Evolutionary conservation across 768 basidiomycete genomes (phyloP), one percentile per base, ranked within the genome.

Genomic region (Russula sp.): DNA sequence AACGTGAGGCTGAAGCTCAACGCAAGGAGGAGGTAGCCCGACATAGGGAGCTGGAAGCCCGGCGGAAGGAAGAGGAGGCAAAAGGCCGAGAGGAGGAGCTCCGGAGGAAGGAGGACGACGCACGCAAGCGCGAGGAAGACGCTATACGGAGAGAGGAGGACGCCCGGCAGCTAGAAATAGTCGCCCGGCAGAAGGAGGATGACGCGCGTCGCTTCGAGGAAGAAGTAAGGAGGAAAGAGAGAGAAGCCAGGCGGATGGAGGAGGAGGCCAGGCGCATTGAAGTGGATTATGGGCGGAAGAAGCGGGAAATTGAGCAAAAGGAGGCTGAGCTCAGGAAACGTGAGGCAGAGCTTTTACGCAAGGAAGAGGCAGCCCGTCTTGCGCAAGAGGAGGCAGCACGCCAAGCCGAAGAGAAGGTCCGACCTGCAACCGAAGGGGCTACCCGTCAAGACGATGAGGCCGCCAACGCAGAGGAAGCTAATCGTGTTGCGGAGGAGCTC

Each of bases 81-180:
- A 67, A 51, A 45, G 61, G 42, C 48, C 73, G 70, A 6, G 73
- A 75, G 49, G 70, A 72, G 60, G 72, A 72, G n/a, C 66, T 71
- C 9, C 67, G 52, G 58, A 61, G 55, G 55, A 68, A 62, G 44
- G 75, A 77, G 58, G 74, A 73, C 40, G 73, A 74, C 6, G 61
- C 74, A 39, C 72, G 68, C 64, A 73, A 61, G 67, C 75, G 69
- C 52, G 77, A 73, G 32, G 77, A 77, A 18, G 79, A 79, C 35
- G 69, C 73, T 1, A 68, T 61, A 57, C 69, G 70, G 31, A 61
- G 60, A 47, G 71, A 71, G 55, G 71, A 72, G 44, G 68, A 71
- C 7, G 68, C 71, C 4, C 60, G 68, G 40, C 60, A 55, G 54
- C 40, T 70, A 59, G 76, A 77, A 52, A 73, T 68, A 20, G 54